phyloP scores from a whole-genome alignment of 1,284 basidiomycete genomes.

The Apiotrichum mycotoxinovorans region DNA sequence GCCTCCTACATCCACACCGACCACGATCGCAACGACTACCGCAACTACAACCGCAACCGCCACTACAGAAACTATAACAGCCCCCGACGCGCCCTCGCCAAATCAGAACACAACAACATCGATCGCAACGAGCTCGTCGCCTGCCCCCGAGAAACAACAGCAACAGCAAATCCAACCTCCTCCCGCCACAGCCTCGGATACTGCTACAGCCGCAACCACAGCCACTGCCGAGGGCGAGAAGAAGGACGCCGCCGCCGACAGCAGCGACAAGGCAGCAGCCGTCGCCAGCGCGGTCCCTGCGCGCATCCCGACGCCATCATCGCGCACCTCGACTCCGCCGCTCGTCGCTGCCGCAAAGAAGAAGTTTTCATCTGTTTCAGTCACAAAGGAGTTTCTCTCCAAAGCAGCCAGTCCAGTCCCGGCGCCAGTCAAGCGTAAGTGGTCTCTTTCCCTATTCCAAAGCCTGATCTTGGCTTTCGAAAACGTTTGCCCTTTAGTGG shows the following conservation, averaged over 20 bases:
- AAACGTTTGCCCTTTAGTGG: too few relatives aligned
- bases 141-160: background rate
- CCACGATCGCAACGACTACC: background rate
- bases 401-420: constrained; percentile 58
- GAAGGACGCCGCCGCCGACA: too few relatives aligned
- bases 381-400: constrained; percentile 90
- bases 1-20: background rate
- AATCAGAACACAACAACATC: background rate
- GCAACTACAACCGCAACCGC: background rate
- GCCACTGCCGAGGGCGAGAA: background rate
- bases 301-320: constrained; percentile 36
- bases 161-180: background rate
- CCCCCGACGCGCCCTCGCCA: too few relatives aligned
- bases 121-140: background rate
- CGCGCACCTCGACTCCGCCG: constrained; percentile 43
- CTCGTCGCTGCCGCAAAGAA: constrained; percentile 55
- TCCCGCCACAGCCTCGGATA: too few relatives aligned
- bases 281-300: constrained; percentile 11
- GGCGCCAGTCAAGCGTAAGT: constrained; percentile 20
- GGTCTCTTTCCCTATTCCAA: too few relatives aligned
- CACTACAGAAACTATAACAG: too few relatives aligned
- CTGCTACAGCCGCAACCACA: too few relatives aligned
- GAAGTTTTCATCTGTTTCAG: constrained; percentile 79
- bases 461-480: background rate
- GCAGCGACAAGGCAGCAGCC: too few relatives aligned